These are phyloP conservation scores for Colletotrichum sp. DNA, from an alignment of 2,329 filamentous ascomycete species.

Conservation along the genomic window DNA sequence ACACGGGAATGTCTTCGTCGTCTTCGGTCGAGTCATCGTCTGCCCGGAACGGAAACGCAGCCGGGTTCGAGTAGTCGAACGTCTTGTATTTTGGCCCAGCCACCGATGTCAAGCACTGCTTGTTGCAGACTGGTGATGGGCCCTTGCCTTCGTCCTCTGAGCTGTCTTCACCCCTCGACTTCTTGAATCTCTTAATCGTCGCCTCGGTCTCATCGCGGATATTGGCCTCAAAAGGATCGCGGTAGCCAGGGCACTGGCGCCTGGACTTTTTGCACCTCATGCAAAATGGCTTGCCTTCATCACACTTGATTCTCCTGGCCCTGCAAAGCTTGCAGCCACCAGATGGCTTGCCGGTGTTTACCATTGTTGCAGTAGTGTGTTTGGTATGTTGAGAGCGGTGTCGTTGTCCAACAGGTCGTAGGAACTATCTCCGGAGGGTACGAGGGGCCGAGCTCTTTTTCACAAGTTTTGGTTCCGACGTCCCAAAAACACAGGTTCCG, in stretches of 20 bases:
- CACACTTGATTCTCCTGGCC: conserved; percentile 27
- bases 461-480: not conserved
- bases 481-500: not conserved
- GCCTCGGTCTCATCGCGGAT: conserved; percentile 28
- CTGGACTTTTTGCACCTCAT: conserved; percentile 27
- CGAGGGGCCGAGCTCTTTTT: conserved; percentile 8
- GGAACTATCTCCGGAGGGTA: not conserved
- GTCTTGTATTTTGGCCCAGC: conserved; percentile 15
- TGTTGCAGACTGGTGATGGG: conserved; percentile 8
- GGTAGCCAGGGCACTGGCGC: conserved; percentile 28
- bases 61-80: conserved; percentile 12
- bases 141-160: conserved; percentile 9
- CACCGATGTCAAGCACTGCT: conserved; percentile 11
- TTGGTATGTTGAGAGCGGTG: not conserved
- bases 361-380: conserved; percentile 15
- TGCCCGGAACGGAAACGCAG: conserved; percentile 1
- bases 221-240: conserved; percentile 28
- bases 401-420: not conserved
- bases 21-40: conserved; percentile 6
- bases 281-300: conserved; percentile 27
- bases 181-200: conserved; percentile 25
- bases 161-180: conserved; percentile 15
- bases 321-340: conserved; percentile 28
- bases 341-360: conserved; percentile 29
- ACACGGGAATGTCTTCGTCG: conserved; percentile 8